Evolutionary conservation across 2,329 filamentous ascomycete species (phyloP).

Genomic region (Alternaria sp.): DNA sequence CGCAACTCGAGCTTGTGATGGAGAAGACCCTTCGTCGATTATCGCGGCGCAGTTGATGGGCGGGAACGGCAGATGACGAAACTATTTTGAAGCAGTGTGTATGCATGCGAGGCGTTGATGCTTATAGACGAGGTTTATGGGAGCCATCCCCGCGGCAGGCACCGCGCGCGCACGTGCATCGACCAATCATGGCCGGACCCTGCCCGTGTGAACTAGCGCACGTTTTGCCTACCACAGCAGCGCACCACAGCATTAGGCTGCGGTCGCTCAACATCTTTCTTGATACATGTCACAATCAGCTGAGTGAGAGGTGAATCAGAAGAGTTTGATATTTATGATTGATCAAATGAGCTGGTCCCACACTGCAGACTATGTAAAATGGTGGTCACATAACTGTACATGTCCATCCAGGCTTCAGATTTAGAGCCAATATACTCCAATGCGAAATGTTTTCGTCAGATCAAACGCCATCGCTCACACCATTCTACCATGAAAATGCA

Average conservation of each 20-base stretch:
- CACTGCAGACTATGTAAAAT: not conserved
- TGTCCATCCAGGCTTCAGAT: conserved; percentile 2
- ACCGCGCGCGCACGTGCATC: not conserved
- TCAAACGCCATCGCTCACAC: conserved; percentile 31
- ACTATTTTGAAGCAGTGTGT: not conserved
- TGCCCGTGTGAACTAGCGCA: conserved; percentile 6
- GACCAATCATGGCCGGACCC: conserved; percentile 16
- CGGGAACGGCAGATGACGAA: not conserved
- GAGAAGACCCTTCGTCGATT: not conserved
- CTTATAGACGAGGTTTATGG: conserved; percentile 15
- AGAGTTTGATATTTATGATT: not conserved
- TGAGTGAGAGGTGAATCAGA: conserved; percentile 1
- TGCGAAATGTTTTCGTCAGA: conserved; percentile 2
- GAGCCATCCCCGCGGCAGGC: conserved; percentile 6
- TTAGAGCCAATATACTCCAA: not conserved
- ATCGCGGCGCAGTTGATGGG: conserved; percentile 5
- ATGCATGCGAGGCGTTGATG: conserved; percentile 3
- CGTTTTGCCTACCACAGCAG: conserved; percentile 13
- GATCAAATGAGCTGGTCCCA: not conserved
- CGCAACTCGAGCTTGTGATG: not conserved
- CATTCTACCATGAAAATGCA: conserved; percentile 40
- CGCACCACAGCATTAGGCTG: conserved; percentile 15
- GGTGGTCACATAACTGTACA: not conserved
- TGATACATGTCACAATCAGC: not conserved
- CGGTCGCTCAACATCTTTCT: conserved; percentile 3